These are phyloP conservation scores for Panicum hallii DNA, from an alignment of 202 grass and related monocot species.

Conservation along the genomic window DNA sequence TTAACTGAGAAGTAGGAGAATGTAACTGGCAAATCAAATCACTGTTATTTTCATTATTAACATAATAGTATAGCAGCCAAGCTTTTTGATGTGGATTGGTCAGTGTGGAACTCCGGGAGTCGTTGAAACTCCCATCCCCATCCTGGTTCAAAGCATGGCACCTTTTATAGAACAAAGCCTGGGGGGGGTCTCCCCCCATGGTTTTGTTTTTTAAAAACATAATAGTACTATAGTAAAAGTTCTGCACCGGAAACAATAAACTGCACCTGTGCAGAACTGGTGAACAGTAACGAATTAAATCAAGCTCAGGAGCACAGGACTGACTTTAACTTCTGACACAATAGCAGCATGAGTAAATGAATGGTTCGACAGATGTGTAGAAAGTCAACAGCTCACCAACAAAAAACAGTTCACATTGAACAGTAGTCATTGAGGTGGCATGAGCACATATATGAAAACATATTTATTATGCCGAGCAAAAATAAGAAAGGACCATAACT, in stretches of 20 bases:
- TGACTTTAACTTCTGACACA: conserved; percentile 11
- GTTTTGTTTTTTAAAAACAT: background rate
- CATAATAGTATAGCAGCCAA: background rate
- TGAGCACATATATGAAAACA: conserved; percentile 17
- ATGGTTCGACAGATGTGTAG: background rate
- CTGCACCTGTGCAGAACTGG: background rate
- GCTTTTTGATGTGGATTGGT: no score
- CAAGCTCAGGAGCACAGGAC: background rate
- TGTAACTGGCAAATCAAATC: conserved; percentile 16
- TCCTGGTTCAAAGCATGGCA: no score
- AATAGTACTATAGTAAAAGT: conserved; percentile 19
- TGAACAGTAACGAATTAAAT: conserved; percentile 30
- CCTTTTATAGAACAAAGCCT: no score
- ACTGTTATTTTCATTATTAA: conserved; percentile 7
- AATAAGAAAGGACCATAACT: conserved; percentile 1
- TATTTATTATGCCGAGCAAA: background rate
- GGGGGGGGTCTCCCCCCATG: no score
- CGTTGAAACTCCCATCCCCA: no score
- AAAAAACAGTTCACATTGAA: conserved; percentile 40
- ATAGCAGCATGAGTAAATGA: conserved; percentile 21
- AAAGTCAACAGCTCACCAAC: conserved; percentile 18
- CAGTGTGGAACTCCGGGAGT: no score
- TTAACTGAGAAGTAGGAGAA: conserved; percentile 16
- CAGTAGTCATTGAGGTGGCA: background rate
- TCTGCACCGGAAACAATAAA: conserved; percentile 34